Percentiles rank a stretch among this genome's conserved stretches.
Evolutionary conservation across 2,329 filamentous ascomycete species (phyloP).

Genomic region (Aulographum hederae): DNA sequence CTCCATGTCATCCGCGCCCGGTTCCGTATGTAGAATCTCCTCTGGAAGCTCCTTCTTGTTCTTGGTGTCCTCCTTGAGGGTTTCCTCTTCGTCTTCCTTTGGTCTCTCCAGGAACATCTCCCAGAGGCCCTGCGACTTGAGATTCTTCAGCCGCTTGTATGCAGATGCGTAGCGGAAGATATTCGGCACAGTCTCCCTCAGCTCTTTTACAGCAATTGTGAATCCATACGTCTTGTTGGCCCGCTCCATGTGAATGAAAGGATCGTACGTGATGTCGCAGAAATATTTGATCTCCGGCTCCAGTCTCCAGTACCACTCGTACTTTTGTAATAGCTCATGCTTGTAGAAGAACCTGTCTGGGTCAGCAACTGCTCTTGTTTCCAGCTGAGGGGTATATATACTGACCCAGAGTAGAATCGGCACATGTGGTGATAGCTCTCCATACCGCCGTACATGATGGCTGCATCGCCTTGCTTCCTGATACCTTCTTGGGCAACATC

Average conservation of each 20-base stretch:
- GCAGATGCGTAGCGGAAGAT: constrained; percentile 98
- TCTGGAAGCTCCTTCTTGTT: constrained; percentile 55
- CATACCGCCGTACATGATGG: constrained; percentile 98
- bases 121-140: constrained; percentile 86
- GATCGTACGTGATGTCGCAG: constrained; percentile 98
- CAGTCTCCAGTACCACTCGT: constrained; percentile 98
- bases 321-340: constrained; percentile 83
- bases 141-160: constrained; percentile 82
- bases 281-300: constrained; percentile 99
- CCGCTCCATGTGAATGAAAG: constrained; percentile 87
- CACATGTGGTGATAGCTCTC: constrained; percentile 99
- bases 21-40: constrained; percentile 61
- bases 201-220: constrained; percentile 94
- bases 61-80: constrained; percentile 28
- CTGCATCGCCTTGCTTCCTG: constrained; percentile 85
- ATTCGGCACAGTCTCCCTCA: constrained; percentile 94
- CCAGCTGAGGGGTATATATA: constrained; percentile 9
- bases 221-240: constrained; percentile 97
- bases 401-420: constrained; percentile 91
- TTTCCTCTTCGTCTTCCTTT: constrained; percentile 33
- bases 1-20: constrained; percentile 49
- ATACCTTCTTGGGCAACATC: constrained; percentile 93
- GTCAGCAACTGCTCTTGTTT: background rate
- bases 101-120: constrained; percentile 90
- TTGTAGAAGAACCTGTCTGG: constrained; percentile 74